Base-by-base conservation (phyloP, 106 monocot species). In the Acorus gramineus region DNA sequence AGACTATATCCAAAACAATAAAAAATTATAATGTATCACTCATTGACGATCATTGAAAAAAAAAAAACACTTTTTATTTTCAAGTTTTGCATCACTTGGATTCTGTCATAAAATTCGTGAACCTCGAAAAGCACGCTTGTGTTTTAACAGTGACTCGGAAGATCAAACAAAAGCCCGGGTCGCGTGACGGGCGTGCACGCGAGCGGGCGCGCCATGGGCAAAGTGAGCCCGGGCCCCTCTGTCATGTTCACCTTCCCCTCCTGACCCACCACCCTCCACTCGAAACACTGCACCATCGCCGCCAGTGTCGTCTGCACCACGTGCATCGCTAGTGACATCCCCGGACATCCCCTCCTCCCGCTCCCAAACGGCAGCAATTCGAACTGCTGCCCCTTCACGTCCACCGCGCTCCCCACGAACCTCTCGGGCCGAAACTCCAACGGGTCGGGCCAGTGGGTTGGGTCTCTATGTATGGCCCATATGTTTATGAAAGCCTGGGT, bases 331-430 rank as follows among this genome's bases (percentile, higher is more conserved):
- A 81, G 71, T 9, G 7, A 46, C 48, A 62, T 64, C 9, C 85
- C 80, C 1, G 85, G 80, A 60, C 85, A 85, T 70, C 73, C 76
- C 49, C 86, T 76, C 67, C 78, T 55, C 8, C 86, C 86, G 2
- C 69, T 53, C 4, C 86, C 86, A 56, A 86, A 82, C 6, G 80
- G 74, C 50, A 80, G 52, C 56, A 75, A 50, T 55, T 67, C 60
- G 75, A 50, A 71, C 28, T 75, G 28, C 28, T 74, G 60, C 46
- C 80, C 80, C 60, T 47, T 80, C 42, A 64, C 42, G 14, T 73
- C 63, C 8, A 73, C n/a, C 42, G 8, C 12, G 42, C 7, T 55
- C 4, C 6, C 52, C 59, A 58, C 2, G 52, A 76, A 76, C 64
- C 76, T 56, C 51, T 76, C 69, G 47, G 69, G 76, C 42, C 50